Evolutionary conservation across 2,329 filamentous ascomycete species (phyloP), one percentile per base, ranked within the genome.

Genomic region (Nemania bipapillata): DNA sequence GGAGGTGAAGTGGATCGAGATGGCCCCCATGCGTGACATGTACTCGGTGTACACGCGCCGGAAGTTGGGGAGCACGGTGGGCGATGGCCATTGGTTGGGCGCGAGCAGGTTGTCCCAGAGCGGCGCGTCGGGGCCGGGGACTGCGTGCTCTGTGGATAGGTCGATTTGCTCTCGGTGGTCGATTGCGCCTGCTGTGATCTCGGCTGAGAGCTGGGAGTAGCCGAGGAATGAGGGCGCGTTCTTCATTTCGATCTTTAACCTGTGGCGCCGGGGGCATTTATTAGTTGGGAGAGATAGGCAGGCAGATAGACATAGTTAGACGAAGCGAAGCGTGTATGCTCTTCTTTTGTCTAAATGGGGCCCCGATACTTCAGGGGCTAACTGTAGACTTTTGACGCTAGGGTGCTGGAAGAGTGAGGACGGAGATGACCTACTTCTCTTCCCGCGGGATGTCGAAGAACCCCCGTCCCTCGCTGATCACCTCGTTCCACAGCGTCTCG

Each of bases 161-260:
- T 97, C 93, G 70, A 96, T 90, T 78, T 97, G 93, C 79, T 97
- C 93, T 59, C 93, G 86, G 83, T 94, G 91, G 80, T 97, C 93
- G 74, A 88, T 86, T 57, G 87, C 86, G 72, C 90, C 89, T 22
- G 92, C 92, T 4, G 93, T 97, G 75, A 91, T 86, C 77, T 91
- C 90, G 70, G 89, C 88, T 3, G 87, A 86, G 62, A 91, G 86
- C 26, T 84, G 85, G 32, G 89, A 90, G 80, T 91, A 91, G 65
- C 90, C 90, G 20, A 93, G 83, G 79, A 93, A 93, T 8, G 89
- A 91, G 3, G 87, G 85, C 2, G 89, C 89, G 73, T 91, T 91
- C 76, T 91, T 91, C 90, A 92, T 92, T 77, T 92, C 89, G 73
- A 91, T 88, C 72, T 86, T 86, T 52, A 90, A 83, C 72, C 88